These are phyloP conservation scores for Aureobasidium namibiae DNA, from an alignment of 2,329 filamentous ascomycete species.

Conservation along the genomic window DNA sequence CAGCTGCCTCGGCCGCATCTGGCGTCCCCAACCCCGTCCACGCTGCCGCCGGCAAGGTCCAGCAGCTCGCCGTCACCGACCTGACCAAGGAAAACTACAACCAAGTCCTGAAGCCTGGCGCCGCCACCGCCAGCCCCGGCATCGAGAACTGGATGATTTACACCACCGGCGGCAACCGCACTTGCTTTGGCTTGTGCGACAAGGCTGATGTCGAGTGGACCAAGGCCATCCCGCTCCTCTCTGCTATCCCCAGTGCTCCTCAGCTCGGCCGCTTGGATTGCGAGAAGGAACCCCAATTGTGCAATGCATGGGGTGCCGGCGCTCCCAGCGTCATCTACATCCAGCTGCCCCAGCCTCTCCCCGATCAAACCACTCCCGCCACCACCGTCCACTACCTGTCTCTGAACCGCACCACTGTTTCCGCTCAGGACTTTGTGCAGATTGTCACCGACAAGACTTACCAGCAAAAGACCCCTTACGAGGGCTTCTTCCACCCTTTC, in stretches of 20 bases:
- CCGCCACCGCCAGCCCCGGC: slow-evolving; percentile 45
- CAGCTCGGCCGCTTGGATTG: slow-evolving; percentile 65
- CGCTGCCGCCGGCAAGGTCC: slow-evolving; percentile 43
- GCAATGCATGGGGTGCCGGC: slow-evolving; percentile 62
- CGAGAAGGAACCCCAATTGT: slow-evolving; percentile 65
- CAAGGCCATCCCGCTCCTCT: slow-evolving; percentile 45
- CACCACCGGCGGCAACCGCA: slow-evolving; percentile 68
- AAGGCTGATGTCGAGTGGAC: slow-evolving; percentile 54
- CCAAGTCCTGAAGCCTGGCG: slow-evolving; percentile 55
- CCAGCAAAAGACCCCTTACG: slow-evolving; percentile 43
- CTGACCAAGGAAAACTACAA: slow-evolving; percentile 66
- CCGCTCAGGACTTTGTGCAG: slow-evolving; percentile 53
- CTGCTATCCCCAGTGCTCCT: slow-evolving; percentile 52
- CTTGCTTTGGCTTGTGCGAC: slow-evolving; percentile 64
- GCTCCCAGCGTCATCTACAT: slow-evolving; percentile 61
- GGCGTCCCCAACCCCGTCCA: slow-evolving; percentile 36
- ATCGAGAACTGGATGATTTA: slow-evolving; percentile 72
- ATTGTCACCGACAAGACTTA: slow-evolving; percentile 54
- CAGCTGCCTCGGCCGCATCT: slow-evolving; percentile 32
- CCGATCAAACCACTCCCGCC: slow-evolving; percentile 56
- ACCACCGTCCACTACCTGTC: slow-evolving; percentile 57
- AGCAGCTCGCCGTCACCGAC: slow-evolving; percentile 42
- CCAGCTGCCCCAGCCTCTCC: slow-evolving; percentile 47
- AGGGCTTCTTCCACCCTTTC: slow-evolving; percentile 69
- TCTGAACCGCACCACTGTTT: slow-evolving; percentile 62